Evolutionary conservation across 164 flowering plant genomes (phyloP), one percentile per base, ranked within the genome.

Genomic region (Stephania yunnanensis): DNA sequence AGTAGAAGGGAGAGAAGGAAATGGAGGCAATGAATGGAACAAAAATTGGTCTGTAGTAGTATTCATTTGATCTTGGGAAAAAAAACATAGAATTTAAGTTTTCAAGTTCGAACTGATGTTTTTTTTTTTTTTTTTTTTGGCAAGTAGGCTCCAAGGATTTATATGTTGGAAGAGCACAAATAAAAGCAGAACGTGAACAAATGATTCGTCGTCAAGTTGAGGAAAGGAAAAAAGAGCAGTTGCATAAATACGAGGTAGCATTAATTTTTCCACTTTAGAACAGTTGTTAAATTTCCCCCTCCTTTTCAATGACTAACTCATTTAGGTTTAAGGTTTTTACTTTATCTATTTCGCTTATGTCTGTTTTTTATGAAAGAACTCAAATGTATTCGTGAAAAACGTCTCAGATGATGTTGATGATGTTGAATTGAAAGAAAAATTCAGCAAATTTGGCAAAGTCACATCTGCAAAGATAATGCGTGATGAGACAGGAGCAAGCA

Each of bases 121-220:
- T 25, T 25, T 25, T 25, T 25, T 25, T 25, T 25, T 25, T 25
- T 25, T 36, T 36, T 36, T 36, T 36, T 68, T 42, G 6, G 17
- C 20, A 10, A 68, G 63, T 77, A 87, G 90, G 88, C 53, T 81
- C 83, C 7, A 85, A 84, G 78, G 77, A 25, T 20, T 19, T 86
- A 73, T 84, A 45, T 82, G 89, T 83, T 7, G 84, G 79, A 71
- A 84, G 81, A 80, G 88, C 89, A 72, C 84, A 76, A 66, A 85
- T 71, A 81, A 85, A 86, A 80, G 78, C 81, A 11, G 87, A 87
- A 61, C 82, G 86, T 58, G 75, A 69, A 70, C 76, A 75, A 79
- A 19, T 74, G 11, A 19, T 84, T 45, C 77, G 31, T 29, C 68
- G 22, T 7, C 69, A 71, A 15, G 55, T 7, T 25, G 52, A 75